Evolutionary conservation across 768 basidiomycete genomes (phyloP).

Genomic region (Trametes punicea): DNA sequence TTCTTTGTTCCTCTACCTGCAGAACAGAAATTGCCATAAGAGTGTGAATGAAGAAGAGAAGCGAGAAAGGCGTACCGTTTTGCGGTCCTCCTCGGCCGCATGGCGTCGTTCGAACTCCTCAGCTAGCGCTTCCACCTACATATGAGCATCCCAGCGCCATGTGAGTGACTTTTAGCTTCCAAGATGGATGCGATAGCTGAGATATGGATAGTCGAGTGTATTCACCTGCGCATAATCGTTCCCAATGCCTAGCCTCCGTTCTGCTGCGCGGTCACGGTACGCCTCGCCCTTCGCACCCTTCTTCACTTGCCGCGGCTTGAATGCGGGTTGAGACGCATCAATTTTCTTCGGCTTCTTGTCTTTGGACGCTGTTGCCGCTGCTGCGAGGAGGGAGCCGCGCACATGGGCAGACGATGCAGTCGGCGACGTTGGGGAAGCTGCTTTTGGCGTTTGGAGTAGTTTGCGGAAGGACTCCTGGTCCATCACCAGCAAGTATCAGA

Average conservation of each 20-base stretch:
- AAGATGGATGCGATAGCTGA: not conserved
- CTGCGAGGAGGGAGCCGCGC: conserved; percentile 33
- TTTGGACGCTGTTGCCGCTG: conserved; percentile 19
- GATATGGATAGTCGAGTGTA: not conserved
- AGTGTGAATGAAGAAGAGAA: not conserved
- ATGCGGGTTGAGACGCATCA: conserved; percentile 55
- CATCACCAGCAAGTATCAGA: too few relatives aligned
- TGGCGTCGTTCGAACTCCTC: conserved; percentile 76
- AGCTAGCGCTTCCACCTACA: conserved; percentile 76
- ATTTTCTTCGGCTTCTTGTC: conserved; percentile 36
- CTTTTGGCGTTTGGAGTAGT: conserved; percentile 40
- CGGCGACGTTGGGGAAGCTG: conserved; percentile 24
- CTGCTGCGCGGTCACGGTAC: conserved; percentile 76
- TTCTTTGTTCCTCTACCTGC: conserved; percentile 70
- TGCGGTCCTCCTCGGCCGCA: conserved; percentile 55
- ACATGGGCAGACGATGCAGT: conserved; percentile 20
- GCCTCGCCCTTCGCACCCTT: conserved; percentile 51
- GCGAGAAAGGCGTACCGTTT: conserved; percentile 43
- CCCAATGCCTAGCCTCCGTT: conserved; percentile 61
- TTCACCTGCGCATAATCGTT: conserved; percentile 73
- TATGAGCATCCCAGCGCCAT: too few relatives aligned
- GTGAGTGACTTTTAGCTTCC: too few relatives aligned
- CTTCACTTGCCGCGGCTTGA: conserved; percentile 82
- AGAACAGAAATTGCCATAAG: not conserved
- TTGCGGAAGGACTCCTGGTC: conserved; percentile 58